Base-by-base conservation (phyloP, 495 filamentous ascomycete species). In the Staphylotrichum longicolle region DNA sequence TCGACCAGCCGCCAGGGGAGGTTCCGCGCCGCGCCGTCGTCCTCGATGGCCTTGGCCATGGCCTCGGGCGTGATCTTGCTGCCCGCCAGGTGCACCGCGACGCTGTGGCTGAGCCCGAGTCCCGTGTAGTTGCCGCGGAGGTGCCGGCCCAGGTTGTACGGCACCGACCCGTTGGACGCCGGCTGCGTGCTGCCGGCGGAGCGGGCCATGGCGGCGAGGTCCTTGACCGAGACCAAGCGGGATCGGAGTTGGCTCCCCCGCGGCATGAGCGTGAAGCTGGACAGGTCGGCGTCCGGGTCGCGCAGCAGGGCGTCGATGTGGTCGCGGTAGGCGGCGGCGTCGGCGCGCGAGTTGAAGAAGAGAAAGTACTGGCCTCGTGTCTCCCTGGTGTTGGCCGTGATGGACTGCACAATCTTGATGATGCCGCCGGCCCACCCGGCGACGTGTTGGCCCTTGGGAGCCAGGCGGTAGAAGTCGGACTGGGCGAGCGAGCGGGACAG, bases 381-480 rank as follows among this genome's bases (percentile, higher is more conserved):
- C 57, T 78, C 77, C 32, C 86, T 77, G 10, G 84, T 86, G 51
- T 68, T 60, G 1, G 76, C 75, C 63, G 86, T 75, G 47, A 83
- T 81, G 35, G 74, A 80, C 42, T 82, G 85, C 45, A 86, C 77
- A 32, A 80, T 74, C 48, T 78, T 77, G 33, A 67, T 54, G 37
- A 85, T 76, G 9, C 84, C 84, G 42, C 78, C 79, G 3, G 75
- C 78, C 87, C 87, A 90, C 41, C 80, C 79, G 52, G 84, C 81
- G 54, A 90, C 81, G 64, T 88, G 85, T 33, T 75, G 68, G 37
- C 86, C 85, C 63, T 78, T 82, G n/a, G 75, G 76, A 8, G 82
- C 75, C 6, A 88, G 64, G 27, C 85, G 81, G 35, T 82, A 76
- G 74, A 90, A 90, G 70, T 90, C 87, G 63, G 78, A 78, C 72